Evolutionary conservation across 2,329 filamentous ascomycete genomes (phyloP), one percentile per base, ranked within the genome.

Genomic region (Fusarium circinatum): DNA sequence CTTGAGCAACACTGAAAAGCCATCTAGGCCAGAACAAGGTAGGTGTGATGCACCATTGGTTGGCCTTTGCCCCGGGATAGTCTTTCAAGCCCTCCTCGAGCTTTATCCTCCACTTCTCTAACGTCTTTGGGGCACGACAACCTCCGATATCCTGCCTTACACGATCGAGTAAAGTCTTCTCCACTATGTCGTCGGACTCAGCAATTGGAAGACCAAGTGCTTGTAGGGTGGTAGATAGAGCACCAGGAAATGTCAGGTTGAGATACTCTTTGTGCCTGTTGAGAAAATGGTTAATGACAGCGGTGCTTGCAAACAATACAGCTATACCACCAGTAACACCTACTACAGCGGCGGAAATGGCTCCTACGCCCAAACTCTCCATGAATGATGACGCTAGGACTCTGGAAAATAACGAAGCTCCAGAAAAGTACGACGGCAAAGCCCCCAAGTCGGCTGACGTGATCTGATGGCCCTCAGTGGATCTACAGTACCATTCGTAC

Each of bases 401-500:
- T 11, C 58, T 42, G 18, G 58, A 54, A 8, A 51, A 45, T 1
- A 63, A 9, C 2, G 48, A 28, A 2, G 20, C 4, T 20, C 63
- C 49, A 1, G 63, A 48, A 0, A 56, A 4, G 6, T 24, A 48
- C 3, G 60, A 65, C 2, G 60, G 63, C 11, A 32, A 13, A 2
- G 62, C 30, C 0, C 63, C 28, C 13, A 66, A 15, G 11, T 17
- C 48, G 7, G 48, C 28, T 3, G 63, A 66, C 0, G 14, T n/a
- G 4, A 48, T 28, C 2, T 22, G 22, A 3, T 39, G 42, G 1
- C 61, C 44, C 22, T 65, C 49, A 0, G 49, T 65, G 3, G 38
- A 66, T 2, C 12, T 65, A 22, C 63, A 65, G 15, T 65, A 65
- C 64, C 64, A 66, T 15, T 57, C 49, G 4, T 65, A 58, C 1